Base-by-base conservation (phyloP, 768 basidiomycete species). In the Polyporus arcularius region DNA sequence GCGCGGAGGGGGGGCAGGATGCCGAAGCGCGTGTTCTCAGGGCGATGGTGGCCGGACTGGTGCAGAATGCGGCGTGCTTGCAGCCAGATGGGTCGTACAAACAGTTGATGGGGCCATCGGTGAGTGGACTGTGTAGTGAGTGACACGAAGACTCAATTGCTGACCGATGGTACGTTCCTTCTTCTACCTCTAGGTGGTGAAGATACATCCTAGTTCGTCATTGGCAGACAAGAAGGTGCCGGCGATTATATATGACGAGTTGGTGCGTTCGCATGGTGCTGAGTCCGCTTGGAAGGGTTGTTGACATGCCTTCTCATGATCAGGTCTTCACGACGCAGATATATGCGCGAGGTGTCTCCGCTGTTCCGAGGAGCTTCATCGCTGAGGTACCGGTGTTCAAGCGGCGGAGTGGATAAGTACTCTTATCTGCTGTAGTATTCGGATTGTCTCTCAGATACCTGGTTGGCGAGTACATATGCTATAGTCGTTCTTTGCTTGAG, bases 201-300 rank as follows among this genome's bases (percentile, higher is more conserved):
- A 96, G 72, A 90, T 99, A 21, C 94, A 98, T 69, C 97, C 96
- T 0, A 84, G 90, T 32, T 98, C 96, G 32, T 81, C 85, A 3
- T 70, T 98, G 67, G 84, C 82, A 66, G 88, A 90, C 65, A 93
- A 90, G 70, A 92, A 91, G 71, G 84, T 87, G 0, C 87, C 87
- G 0, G 93, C 89, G 5, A 94, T 99, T 63, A 82, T 99, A 40
- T 99, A 92, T 71, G 90, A 96, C 71, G 97, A 99, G 70, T 76
- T 99, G 70, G 96, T 97, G 62, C 69, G 89, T 40, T 8, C 14
- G 40, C 50, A 3, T 43, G 59, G 21, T 39, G 53, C 28, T 12
- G 21, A 26, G 21, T 18, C 26, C 5, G 18, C 28, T 8, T 11
- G 21, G 6, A 2, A 26, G 2, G 9, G 10, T 8, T 30, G 7